Conservation (phyloP, 1,139 yeast genomes). For the Blastobotrys ciferrii region DNA sequence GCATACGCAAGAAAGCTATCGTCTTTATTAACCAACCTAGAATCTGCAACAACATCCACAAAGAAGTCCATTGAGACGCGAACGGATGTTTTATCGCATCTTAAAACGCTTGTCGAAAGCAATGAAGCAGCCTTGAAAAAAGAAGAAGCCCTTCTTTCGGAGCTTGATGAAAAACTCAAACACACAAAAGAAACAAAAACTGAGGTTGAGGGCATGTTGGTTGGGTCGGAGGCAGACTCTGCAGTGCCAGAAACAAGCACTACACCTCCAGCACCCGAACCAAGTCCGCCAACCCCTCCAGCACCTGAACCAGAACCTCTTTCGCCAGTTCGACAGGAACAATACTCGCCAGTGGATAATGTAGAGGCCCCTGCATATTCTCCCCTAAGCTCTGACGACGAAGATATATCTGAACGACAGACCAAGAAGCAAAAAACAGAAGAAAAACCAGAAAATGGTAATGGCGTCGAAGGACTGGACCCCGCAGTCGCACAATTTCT, state of each 20-base stretch:
- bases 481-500: constrained; percentile 35
- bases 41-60: constrained; percentile 24
- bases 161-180: constrained; percentile 43
- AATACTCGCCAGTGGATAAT: constrained; percentile 26
- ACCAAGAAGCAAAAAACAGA: constrained; percentile 32
- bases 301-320: constrained; percentile 20
- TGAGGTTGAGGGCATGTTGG: constrained; percentile 48
- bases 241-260: constrained; percentile 29
- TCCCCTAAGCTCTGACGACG: constrained; percentile 37
- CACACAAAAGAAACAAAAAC: constrained; percentile 43
- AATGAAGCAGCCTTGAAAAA: constrained; percentile 46
- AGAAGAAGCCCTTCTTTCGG: constrained; percentile 46
- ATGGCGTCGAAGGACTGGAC: constrained; percentile 30
- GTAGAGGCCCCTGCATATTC: constrained; percentile 44
- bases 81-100: constrained; percentile 42
- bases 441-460: constrained; percentile 20
- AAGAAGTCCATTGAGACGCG: constrained; percentile 44
- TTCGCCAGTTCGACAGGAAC: not conserved
- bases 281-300: constrained; percentile 13
- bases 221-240: constrained; percentile 13
- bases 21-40: constrained; percentile 19
- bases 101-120: constrained; percentile 44
- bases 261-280: constrained; percentile 21
- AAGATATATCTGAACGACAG: constrained; percentile 31
- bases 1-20: constrained; percentile 47